phyloP scores from a whole-genome alignment of 2,329 filamentous ascomycete genomes.

The Aspergillus brasiliensis region DNA sequence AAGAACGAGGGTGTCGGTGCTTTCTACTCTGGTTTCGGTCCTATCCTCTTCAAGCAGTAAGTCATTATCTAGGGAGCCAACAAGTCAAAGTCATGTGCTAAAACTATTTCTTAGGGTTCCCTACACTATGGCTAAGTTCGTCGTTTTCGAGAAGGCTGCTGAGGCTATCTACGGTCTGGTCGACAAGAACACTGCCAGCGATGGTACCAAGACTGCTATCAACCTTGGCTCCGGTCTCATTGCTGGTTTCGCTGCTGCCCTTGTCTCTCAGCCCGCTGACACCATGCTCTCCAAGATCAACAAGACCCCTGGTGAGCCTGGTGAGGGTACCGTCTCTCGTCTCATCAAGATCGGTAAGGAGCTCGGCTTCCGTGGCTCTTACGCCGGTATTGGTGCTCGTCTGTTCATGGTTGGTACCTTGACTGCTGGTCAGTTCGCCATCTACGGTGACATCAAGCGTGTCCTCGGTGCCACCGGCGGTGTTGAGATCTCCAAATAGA shows the following conservation, averaged over 20 bases:
- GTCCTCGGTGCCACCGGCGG: constrained; percentile 71
- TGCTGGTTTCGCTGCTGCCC: constrained; percentile 82
- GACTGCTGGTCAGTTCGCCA: constrained; percentile 82
- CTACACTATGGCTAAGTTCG: constrained; percentile 95
- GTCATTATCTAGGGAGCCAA: constrained; percentile 36
- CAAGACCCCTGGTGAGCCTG: constrained; percentile 86
- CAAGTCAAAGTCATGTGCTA: not conserved
- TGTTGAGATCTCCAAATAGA: constrained; percentile 66
- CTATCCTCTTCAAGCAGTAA: constrained; percentile 81
- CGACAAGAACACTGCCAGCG: constrained; percentile 71
- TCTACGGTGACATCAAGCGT: constrained; percentile 78
- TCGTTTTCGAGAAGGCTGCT: constrained; percentile 86
- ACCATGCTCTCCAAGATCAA: constrained; percentile 96
- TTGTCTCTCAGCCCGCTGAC: constrained; percentile 87
- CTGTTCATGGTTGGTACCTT: constrained; percentile 74
- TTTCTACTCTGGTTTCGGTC: constrained; percentile 90
- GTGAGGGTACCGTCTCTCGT: constrained; percentile 78
- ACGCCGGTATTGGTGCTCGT: constrained; percentile 79
- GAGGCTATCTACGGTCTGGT: constrained; percentile 69
- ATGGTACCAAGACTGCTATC: constrained; percentile 72
- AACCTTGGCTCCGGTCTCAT: constrained; percentile 85
- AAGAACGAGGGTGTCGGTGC: constrained; percentile 80
- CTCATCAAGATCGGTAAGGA: constrained; percentile 87
- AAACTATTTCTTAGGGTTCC: constrained; percentile 64
- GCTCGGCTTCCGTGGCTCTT: constrained; percentile 77